These are phyloP conservation scores for Hymenoscyphus albidus DNA, from an alignment of 2,329 filamentous ascomycete genomes.

Conservation along the genomic window DNA sequence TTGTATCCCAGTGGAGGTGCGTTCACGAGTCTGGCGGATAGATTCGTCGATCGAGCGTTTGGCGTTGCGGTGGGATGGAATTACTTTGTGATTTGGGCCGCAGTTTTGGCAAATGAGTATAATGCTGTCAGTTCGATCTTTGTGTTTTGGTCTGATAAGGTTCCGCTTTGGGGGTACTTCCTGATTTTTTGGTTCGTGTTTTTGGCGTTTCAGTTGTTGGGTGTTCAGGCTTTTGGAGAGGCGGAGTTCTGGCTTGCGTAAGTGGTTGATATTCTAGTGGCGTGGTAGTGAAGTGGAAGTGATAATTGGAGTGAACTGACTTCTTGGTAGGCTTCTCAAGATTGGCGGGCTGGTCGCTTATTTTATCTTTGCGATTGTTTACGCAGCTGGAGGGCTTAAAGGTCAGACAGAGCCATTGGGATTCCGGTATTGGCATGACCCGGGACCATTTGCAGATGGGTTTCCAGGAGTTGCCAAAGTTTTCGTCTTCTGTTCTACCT, in stretches of 20 bases:
- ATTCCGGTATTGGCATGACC: constrained; percentile 68
- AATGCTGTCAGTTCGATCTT: constrained; percentile 65
- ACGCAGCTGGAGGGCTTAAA: constrained; percentile 62
- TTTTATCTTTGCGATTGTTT: constrained; percentile 70
- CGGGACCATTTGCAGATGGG: constrained; percentile 67
- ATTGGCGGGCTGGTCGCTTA: constrained; percentile 66
- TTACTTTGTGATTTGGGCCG: constrained; percentile 34
- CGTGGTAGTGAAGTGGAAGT: background rate
- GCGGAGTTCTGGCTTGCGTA: constrained; percentile 73
- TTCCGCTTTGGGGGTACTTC: constrained; percentile 65
- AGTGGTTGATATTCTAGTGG: background rate
- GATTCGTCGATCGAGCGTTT: constrained; percentile 68
- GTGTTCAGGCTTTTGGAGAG: constrained; percentile 72
- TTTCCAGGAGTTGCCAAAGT: constrained; percentile 63
- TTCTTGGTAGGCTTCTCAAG: constrained; percentile 57
- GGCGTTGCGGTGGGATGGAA: constrained; percentile 57
- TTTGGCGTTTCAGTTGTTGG: constrained; percentile 64
- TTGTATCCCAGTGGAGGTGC: constrained; percentile 68
- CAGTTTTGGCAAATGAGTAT: constrained; percentile 64
- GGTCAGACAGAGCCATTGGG: constrained; percentile 55
- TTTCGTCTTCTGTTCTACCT: constrained; percentile 66
- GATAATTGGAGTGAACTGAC: background rate
- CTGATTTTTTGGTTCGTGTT: constrained; percentile 73
- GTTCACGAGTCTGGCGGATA: constrained; percentile 66
- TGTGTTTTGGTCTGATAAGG: constrained; percentile 59